phyloP scores from a whole-genome alignment of 1,284 basidiomycete genomes.

The Malassezia dermatis region DNA sequence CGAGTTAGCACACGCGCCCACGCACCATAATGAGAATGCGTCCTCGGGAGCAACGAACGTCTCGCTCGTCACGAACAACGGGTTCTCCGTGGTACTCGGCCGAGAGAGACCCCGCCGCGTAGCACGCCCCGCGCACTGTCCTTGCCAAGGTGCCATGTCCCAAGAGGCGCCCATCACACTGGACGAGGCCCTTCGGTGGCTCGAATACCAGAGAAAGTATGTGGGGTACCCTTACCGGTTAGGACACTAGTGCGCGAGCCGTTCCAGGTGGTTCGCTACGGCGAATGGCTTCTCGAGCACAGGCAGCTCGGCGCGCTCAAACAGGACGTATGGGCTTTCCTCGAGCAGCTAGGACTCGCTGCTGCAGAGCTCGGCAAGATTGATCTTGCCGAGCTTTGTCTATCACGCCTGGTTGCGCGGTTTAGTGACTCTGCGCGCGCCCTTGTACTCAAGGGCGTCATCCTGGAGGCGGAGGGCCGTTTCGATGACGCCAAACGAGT shows the following conservation, averaged over 20 bases:
- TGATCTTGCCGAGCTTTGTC: constrained; percentile 68
- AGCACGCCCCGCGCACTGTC: not conserved
- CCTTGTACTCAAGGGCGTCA: constrained; percentile 69
- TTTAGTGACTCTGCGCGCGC: constrained; percentile 77
- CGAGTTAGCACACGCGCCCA: constrained; percentile 3
- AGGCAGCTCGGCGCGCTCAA: constrained; percentile 51
- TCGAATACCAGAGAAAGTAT: constrained; percentile 11
- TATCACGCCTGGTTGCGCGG: constrained; percentile 58
- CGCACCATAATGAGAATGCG: constrained; percentile 9
- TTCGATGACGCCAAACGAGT: constrained; percentile 54
- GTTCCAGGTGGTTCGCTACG: constrained; percentile 61
- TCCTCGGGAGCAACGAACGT: not conserved
- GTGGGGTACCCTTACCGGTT: not conserved
- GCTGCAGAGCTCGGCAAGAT: constrained; percentile 70
- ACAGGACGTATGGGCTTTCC: constrained; percentile 59
- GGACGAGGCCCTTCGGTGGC: constrained; percentile 9
- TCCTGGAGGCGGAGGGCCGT: constrained; percentile 63
- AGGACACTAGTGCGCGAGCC: constrained; percentile 53
- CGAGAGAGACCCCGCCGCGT: not conserved
- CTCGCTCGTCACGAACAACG: not conserved
- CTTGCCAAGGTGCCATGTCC: not conserved
- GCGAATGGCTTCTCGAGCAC: constrained; percentile 54
- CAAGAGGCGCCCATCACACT: constrained; percentile 5
- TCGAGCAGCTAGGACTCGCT: constrained; percentile 79
- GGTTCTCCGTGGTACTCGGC: constrained; percentile 1